Evolutionary conservation across 805 yeast species (phyloP), one percentile per base, ranked within the genome.

Genomic region (Myxozyma mucilagina): DNA sequence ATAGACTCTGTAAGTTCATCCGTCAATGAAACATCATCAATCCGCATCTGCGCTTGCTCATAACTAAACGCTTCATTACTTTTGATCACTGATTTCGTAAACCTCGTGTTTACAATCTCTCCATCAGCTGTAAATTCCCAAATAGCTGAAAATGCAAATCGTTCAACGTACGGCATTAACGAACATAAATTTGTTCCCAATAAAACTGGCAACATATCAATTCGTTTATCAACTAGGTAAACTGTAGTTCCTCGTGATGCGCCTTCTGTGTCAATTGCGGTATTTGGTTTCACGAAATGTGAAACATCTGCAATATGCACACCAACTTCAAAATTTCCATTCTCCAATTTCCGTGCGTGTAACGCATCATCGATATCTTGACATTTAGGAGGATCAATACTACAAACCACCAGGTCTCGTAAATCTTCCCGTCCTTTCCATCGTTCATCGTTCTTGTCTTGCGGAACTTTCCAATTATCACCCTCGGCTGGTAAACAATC

Each of bases 291-390:
- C 49, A 94, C 99, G 71, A 94, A 94, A 76, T 94, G 96, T 0
- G 98, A 90, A 35, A 94, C 99, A 76, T 94, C 99, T 9, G 99
- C 99, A 78, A 94, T 94, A 72, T 94, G 99, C 35, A 94, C 99
- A 71, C 99, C 99, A 59, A 94, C 96, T 73, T 94, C 97, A 79
- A 83, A 91, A 72, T 93, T 90, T 0, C 99, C 99, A 73, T 94
- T 94, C 1, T 96, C 91, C 53, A 94, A 80, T 56, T 73, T 72
- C 65, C 82, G 78, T 0, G 98, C 98, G 72, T 94, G 99, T 52
- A 94, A 79, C 0, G 99, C 99, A 78, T 94, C 97, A 78, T 94
- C 99, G 70, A 94, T 94, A 83, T 94, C 99, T 67, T 92, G 97
- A 84, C 98, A 93, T 35, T 88, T 87, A 1, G 97, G 97, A 9